Conservation (phyloP, 129 eudicot species). For the Dittrichia graveolens region DNA sequence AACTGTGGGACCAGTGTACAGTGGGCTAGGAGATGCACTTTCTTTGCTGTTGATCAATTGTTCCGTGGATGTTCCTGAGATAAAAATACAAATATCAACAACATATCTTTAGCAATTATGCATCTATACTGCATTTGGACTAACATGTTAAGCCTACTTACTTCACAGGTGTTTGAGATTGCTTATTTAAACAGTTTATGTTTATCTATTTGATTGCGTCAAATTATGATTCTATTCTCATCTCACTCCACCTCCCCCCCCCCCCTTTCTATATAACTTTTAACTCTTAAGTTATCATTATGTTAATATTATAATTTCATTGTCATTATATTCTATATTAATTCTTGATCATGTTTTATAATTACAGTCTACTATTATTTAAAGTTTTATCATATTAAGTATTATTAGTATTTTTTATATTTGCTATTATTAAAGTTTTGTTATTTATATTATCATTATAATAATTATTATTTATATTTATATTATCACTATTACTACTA, state of each 20-base stretch:
- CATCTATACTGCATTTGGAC: background rate
- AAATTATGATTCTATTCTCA: background rate
- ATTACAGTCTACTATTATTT: too few species aligned
- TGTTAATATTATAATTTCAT: too few species aligned
- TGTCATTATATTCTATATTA: too few species aligned
- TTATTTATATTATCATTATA: background rate
- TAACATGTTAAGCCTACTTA: background rate
- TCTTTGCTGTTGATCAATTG: conserved; percentile 38
- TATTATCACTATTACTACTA: too few species aligned
- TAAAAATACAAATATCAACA: conserved; percentile 7
- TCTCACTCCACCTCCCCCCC: too few species aligned
- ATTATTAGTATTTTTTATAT: background rate
- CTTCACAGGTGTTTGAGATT: background rate
- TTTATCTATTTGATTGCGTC: too few species aligned
- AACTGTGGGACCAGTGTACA: background rate
- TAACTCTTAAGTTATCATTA: too few species aligned
- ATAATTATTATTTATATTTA: background rate
- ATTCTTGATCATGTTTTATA: too few species aligned
- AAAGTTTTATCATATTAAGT: background rate
- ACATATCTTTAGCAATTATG: too few species aligned
- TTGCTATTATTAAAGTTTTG: background rate
- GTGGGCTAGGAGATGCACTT: conserved; percentile 17
- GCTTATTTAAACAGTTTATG: background rate
- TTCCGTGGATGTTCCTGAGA: conserved; percentile 36
- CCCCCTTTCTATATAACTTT: background rate